Base-by-base conservation (phyloP, 2,329 filamentous ascomycete species). In the Stromatinia cepivora region DNA sequence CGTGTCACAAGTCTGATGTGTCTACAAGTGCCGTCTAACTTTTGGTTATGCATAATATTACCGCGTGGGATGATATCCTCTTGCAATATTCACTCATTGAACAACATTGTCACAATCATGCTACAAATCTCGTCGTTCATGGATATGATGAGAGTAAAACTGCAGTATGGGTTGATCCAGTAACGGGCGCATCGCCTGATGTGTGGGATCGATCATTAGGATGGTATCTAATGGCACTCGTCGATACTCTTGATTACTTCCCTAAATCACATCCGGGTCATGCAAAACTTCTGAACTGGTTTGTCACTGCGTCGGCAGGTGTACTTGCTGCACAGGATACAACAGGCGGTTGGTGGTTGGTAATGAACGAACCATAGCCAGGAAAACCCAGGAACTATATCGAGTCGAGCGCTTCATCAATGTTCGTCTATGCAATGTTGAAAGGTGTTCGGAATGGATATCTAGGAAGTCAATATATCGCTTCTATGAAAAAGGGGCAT, bases 141-240 rank as follows among this genome's bases (percentile, higher is more conserved):
- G 80, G 79, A 1, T 81, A 80, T 71, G 80, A 81, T 59, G 78
- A 75, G 31, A 77, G 77, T 11, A 71, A 69, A 52, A 77, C 72
- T 9, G 77, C 78, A 8, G 75, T 77, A 7, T 81, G 79, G 80
- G 80, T 79, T 2, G 72, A 80, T 70, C 71, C 75, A 4, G 69
- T 62, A 8, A 81, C 79, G 3, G 80, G 80, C 31, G 78, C 78
- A 6, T 78, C 77, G 46, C 80, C 79, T n/a, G 74, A 79, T 69
- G 77, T 79, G 36, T 81, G 80, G 80, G 73, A 77, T 67, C 77
- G 79, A 34, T 79, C 78, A 53, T 68, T 81, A 22, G 80, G 80
- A 9, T 81, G 80, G 80, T 80, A 79, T 73, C 46, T 76, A 9
- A 78, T 81, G 74, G 79, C 79, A 10, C 70, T 81, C 2, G 76